phyloP scores from a whole-genome alignment of 2,329 filamentous ascomycete species.

The Cordyceps fumosorosea region DNA sequence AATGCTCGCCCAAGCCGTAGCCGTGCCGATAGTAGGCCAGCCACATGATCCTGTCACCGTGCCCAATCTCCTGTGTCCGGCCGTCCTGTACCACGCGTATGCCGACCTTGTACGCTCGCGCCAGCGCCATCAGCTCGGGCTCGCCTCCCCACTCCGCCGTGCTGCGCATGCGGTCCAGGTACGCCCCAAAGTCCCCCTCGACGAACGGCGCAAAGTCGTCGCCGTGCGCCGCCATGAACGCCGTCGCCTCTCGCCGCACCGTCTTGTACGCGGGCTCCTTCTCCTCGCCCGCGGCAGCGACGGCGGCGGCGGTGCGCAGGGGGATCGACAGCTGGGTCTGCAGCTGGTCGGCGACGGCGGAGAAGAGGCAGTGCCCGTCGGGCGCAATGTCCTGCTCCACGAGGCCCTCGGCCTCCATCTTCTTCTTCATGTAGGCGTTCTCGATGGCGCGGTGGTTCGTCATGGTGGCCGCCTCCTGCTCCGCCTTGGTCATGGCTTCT shows the following conservation, averaged over 20 bases:
- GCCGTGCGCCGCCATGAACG: conserved; percentile 65
- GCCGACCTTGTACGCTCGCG: conserved; percentile 69
- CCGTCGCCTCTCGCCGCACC: conserved; percentile 65
- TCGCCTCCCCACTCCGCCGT: conserved; percentile 97
- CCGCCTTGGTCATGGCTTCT: conserved; percentile 59
- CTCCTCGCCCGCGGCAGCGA: neutral
- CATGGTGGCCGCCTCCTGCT: conserved; percentile 66
- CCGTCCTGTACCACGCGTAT: conserved; percentile 86
- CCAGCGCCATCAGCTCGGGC: conserved; percentile 79
- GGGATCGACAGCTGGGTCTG: conserved; percentile 18
- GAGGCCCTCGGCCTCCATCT: conserved; percentile 58
- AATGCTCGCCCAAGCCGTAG: conserved; percentile 93
- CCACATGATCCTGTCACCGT: conserved; percentile 56
- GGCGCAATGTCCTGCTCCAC: conserved; percentile 74
- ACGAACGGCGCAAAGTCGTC: conserved; percentile 84
- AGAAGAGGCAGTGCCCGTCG: conserved; percentile 93
- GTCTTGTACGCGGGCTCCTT: conserved; percentile 50
- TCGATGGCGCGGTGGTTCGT: conserved; percentile 68
- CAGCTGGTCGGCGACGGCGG: conserved; percentile 82
- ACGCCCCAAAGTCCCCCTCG: conserved; percentile 62
- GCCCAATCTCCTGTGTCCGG: conserved; percentile 64
- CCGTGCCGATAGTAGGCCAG: conserved; percentile 91
- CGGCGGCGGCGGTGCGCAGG: conserved; percentile 17
- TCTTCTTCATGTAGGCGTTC: conserved; percentile 60
- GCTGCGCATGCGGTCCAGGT: conserved; percentile 70